Base-by-base conservation (phyloP, 208 protist species). In the Trypanosoma platydactyli region DNA sequence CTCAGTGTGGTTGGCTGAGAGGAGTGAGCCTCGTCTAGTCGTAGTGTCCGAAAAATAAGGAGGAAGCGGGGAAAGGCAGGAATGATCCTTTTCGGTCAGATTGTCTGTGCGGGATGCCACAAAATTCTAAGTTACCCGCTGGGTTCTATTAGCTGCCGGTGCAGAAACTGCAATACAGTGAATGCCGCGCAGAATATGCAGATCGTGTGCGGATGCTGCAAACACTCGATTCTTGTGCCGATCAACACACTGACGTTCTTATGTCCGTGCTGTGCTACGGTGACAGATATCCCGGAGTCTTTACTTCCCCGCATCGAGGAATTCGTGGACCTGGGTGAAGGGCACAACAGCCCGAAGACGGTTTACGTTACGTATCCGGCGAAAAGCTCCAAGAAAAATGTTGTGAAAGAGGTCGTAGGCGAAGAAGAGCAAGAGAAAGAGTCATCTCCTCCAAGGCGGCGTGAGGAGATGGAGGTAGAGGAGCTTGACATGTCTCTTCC, bases 111-210 rank as follows among this genome's bases (percentile, higher is more conserved):
- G 7, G 79, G 73, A 11, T 94, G 89, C 62, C 75, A 76, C 18
- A 76, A 76, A 54, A 81, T 94, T 49, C 73, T 92, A 25, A 88
- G 77, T 41, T 92, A 92, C 64, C 86, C 89, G 11, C 60, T 88
- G 38, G 83, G 80, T 5, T 77, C 81, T 38, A 41, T 87, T 54
- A 90, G 80, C 59, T 92, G 86, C 67, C 76, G 83, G 48, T 94
- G 89, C 58, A 82, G 82, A 6, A 67, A 84, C 63, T 94, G 89
- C 71, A 65, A 73, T 22, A 81, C 68, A 11, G 63, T 94, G 5
- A 94, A 91, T 49, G 49, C 86, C 9, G 71, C 84, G 0, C 80
- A 90, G 49, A 64, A 91, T 46, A n/a, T 94, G 18, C 33, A 63
- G 24, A 9, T 92, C 12, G 42, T 13, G 3, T 94, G 89, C 65